Conservation (phyloP, 192 early-diverging fungal genomes). For the Coemansia sp. region DNA sequence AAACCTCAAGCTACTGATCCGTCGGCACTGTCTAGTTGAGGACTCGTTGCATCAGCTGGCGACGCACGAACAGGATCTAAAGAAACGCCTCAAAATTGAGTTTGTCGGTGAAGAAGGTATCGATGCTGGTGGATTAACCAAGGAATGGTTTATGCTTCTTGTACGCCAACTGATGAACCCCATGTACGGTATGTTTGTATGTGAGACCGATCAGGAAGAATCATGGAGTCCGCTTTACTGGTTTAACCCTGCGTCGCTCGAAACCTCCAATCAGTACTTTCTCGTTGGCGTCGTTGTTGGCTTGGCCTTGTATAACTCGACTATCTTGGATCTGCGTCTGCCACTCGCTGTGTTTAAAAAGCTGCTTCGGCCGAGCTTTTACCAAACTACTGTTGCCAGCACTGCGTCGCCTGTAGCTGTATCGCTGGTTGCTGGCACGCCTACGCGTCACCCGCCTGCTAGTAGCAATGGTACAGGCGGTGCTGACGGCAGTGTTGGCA, state of each 20-base stretch:
- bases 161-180: conserved; percentile 91
- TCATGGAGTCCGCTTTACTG: conserved; percentile 63
- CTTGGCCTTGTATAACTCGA: conserved; percentile 91
- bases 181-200: conserved; percentile 80
- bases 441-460: not conserved
- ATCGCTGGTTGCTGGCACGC: conserved; percentile 6
- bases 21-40: conserved; percentile 64
- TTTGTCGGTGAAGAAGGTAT: conserved; percentile 94
- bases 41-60: conserved; percentile 77
- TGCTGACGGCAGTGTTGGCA: not conserved
- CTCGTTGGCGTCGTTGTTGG: conserved; percentile 90
- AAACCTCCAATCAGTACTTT: conserved; percentile 79
- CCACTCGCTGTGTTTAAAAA: conserved; percentile 87
- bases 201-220: conserved; percentile 57
- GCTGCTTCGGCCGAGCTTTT: conserved; percentile 54
- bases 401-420: not conserved
- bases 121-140: conserved; percentile 93
- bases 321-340: conserved; percentile 83
- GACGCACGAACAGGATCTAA: conserved; percentile 72
- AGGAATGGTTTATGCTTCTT: conserved; percentile 96
- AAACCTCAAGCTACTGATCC: conserved; percentile 58
- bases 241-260: conserved; percentile 76
- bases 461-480: not conserved
- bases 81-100: conserved; percentile 86
- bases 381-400: conserved; percentile 7